phyloP scores from a whole-genome alignment of 2,329 filamentous ascomycete species.

The Arthrobotrys entomopaga region DNA sequence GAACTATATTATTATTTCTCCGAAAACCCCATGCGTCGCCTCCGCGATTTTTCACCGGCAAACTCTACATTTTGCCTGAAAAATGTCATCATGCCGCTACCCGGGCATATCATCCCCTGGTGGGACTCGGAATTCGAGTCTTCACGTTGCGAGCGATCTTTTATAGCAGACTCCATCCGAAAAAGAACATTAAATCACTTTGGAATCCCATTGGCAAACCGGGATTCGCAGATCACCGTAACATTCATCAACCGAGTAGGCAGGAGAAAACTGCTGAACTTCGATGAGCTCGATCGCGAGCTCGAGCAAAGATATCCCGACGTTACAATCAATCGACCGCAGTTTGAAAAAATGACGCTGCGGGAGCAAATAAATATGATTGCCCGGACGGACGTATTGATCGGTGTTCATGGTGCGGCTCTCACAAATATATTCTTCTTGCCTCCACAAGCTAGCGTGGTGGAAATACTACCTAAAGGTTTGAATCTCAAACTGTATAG shows the following conservation, averaged over 20 bases:
- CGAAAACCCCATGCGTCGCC: constrained; percentile 59
- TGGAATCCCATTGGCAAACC: constrained; percentile 10
- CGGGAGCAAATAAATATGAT: constrained; percentile 61
- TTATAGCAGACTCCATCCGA: constrained; percentile 60
- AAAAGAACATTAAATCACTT: constrained; percentile 21
- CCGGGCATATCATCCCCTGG: constrained; percentile 63
- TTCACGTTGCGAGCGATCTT: constrained; percentile 60
- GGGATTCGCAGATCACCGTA: constrained; percentile 56
- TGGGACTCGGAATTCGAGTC: constrained; percentile 63
- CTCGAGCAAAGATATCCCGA: constrained; percentile 58
- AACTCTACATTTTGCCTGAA: constrained; percentile 45
- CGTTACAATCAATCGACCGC: constrained; percentile 60
- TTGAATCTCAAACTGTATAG: constrained; percentile 62
- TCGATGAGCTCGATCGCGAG: constrained; percentile 59
- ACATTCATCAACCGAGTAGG: constrained; percentile 62
- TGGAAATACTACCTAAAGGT: constrained; percentile 63
- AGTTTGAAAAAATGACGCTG: constrained; percentile 62
- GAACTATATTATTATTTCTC: constrained; percentile 63
- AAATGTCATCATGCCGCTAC: constrained; percentile 63
- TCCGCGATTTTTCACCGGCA: constrained; percentile 57
- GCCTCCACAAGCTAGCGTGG: constrained; percentile 59
- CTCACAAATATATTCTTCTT: constrained; percentile 61
- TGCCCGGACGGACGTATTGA: constrained; percentile 63
- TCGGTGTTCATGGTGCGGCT: constrained; percentile 64
- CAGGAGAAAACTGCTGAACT: constrained; percentile 59